These are phyloP conservation scores for Fusarium falciforme DNA, from an alignment of 2,329 filamentous ascomycete genomes.

Conservation along the genomic window DNA sequence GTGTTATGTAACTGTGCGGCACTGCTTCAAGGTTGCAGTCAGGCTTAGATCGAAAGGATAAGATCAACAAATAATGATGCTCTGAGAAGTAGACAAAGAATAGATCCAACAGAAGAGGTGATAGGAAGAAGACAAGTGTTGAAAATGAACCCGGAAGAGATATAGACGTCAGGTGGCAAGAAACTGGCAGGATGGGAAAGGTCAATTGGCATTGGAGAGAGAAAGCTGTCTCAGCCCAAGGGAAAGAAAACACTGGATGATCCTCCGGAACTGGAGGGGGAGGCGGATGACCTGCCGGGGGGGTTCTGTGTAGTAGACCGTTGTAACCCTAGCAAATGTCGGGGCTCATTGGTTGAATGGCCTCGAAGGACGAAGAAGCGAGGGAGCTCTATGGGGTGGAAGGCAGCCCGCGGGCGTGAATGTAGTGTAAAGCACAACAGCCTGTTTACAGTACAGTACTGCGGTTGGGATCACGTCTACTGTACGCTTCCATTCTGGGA, in stretches of 20 bases:
- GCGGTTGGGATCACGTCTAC: background rate
- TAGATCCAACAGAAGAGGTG: background rate
- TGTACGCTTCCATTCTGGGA: background rate
- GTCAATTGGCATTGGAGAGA: background rate
- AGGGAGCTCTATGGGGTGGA: background rate
- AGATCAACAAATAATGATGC: background rate
- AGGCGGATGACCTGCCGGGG: background rate
- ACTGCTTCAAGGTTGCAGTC: background rate
- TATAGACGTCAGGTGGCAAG: background rate
- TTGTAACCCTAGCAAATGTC: background rate
- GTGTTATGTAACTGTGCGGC: background rate
- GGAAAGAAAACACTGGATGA: background rate
- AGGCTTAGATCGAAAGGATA: background rate
- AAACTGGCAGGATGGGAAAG: background rate
- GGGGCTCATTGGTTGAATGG: background rate
- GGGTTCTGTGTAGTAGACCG: background rate
- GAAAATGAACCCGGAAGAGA: background rate
- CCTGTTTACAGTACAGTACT: background rate
- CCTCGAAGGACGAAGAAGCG: background rate
- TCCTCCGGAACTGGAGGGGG: background rate
- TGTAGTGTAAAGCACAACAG: background rate
- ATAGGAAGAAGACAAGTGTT: background rate
- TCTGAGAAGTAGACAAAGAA: background rate
- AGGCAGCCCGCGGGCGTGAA: background rate
- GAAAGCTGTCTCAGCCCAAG: background rate